A percentile compares a stretch with the other conserved stretches of the same genome.
phyloP scores from a whole-genome alignment of 2,329 filamentous ascomycete species.

The Fusarium mangiferae region DNA sequence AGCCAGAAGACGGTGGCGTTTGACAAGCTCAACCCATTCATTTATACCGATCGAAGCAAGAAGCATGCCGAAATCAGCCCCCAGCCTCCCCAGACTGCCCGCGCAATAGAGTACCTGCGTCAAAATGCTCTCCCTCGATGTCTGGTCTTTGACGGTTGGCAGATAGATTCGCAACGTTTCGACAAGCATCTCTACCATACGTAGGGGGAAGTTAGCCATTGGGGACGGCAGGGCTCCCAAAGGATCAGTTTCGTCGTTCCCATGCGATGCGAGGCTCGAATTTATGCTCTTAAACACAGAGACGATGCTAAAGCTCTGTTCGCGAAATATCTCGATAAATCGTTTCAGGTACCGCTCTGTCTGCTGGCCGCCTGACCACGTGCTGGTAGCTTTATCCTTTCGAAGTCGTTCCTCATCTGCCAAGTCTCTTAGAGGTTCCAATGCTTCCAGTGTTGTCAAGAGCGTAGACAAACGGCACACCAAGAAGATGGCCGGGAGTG shows the following conservation, averaged over 20 bases:
- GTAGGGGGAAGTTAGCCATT: constrained; percentile 83
- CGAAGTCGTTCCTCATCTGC: constrained; percentile 82
- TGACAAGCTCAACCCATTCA: constrained; percentile 90
- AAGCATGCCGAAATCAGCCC: constrained; percentile 92
- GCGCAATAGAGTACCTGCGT: constrained; percentile 96
- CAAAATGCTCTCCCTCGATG: constrained; percentile 84
- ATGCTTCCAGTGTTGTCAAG: constrained; percentile 79
- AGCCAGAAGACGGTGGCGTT: constrained; percentile 85
- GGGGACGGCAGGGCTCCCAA: constrained; percentile 77
- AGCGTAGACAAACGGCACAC: constrained; percentile 86
- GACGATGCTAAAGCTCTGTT: constrained; percentile 95
- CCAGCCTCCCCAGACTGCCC: constrained; percentile 86
- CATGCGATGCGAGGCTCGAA: constrained; percentile 50
- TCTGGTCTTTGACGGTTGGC: constrained; percentile 81
- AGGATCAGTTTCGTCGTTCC: constrained; percentile 41
- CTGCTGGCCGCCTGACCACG: constrained; percentile 82
- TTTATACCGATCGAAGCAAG: constrained; percentile 69
- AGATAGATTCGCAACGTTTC: constrained; percentile 81
- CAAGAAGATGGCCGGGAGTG: constrained; percentile 85
- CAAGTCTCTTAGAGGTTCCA: constrained; percentile 86
- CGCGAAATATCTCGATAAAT: constrained; percentile 96
- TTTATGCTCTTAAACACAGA: constrained; percentile 91
- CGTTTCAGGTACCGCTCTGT: constrained; percentile 94
- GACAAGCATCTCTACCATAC: constrained; percentile 83
- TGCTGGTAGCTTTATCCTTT: constrained; percentile 54